phyloP scores from a whole-genome alignment of 805 yeast genomes.

The Myxozyma melibiosi region DNA sequence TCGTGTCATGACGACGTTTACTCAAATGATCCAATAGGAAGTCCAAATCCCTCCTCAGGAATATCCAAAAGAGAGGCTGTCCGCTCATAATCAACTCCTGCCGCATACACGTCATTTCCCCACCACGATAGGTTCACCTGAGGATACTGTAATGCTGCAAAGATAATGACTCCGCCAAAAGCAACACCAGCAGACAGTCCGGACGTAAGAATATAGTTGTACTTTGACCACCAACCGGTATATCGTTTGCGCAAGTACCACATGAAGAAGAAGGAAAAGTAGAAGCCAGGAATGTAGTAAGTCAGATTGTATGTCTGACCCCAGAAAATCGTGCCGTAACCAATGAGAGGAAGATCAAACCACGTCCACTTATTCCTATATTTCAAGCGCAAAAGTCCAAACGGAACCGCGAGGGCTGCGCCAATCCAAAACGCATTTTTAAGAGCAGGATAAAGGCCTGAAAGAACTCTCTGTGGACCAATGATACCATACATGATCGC shows the following conservation, averaged over 20 bases:
- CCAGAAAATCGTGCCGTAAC: slow-evolving; percentile 10
- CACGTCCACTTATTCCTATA: background rate
- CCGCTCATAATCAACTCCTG: slow-evolving; percentile 14
- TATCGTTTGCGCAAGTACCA: slow-evolving; percentile 56
- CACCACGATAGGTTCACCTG: slow-evolving; percentile 52
- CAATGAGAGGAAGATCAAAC: slow-evolving; percentile 4
- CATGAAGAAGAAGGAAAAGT: slow-evolving; percentile 55
- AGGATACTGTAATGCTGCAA: slow-evolving; percentile 48
- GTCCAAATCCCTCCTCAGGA: slow-evolving; percentile 15
- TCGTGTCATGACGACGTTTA: no score
- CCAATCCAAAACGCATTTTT: slow-evolving; percentile 18
- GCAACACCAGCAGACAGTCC: slow-evolving; percentile 72
- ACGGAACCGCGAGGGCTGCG: slow-evolving; percentile 15
- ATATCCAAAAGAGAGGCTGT: slow-evolving; percentile 1
- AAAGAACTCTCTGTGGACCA: slow-evolving; percentile 10
- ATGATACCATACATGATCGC: slow-evolving; percentile 18
- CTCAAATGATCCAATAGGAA: background rate
- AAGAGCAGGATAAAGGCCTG: slow-evolving; percentile 8
- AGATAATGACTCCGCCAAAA: slow-evolving; percentile 58
- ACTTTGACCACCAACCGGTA: slow-evolving; percentile 73
- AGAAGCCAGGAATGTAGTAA: slow-evolving; percentile 14
- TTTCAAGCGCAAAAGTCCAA: slow-evolving; percentile 9
- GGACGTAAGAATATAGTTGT: no score
- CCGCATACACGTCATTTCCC: slow-evolving; percentile 50
- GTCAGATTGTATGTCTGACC: slow-evolving; percentile 17